Base-by-base conservation (phyloP, 495 filamentous ascomycete genomes). In the Paragyromitra xinjiangensis region DNA sequence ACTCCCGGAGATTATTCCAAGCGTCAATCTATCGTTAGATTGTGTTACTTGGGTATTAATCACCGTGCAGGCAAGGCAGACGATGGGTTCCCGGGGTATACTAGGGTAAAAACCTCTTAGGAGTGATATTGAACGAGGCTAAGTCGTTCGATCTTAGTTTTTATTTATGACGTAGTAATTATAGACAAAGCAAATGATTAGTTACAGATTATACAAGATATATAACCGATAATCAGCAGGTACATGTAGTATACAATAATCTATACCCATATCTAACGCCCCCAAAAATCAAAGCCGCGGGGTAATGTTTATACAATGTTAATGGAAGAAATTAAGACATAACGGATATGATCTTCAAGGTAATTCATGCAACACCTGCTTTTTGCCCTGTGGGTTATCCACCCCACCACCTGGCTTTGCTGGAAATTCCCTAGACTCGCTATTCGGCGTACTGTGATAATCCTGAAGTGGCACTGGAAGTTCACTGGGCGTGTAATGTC, bases 241-340 rank as follows among this genome's bases (percentile, higher is more conserved):
- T n/a, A n/a, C n/a, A n/a, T n/a, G n/a, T 63, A 14, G 19, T n/a
- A 2, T 48, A 64, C 24, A 64, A 44, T 14, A 11, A 44, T 26
- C 62, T 26, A 8, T 37, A 19, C 9, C 26, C 4, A 19, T 9
- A 34, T 12, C 2, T 37, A 67, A 67, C 64, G 64, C 64, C 64
- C n/a, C 63, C 37, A 59, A 39, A 66, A 51, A 19, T 3, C 44
- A 67, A 67, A 19, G 24, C 40, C 40, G n/a, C 14, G 19, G 56
- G 16, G 56, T 68, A 59, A 44, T 26, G 29, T 24, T 19, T 24
- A 26, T 53, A 62, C 16, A 55, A 16, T 42, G 19, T 16, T n/a
- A 58, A 45, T n/a, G 14, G 22, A 7, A 9, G 2, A 37, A 39
- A 39, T 61, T 4, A 19, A 29, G 29, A 37, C 12, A 39, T 29